Conservation (phyloP, 371 early-diverging fungal genomes). For the Umbelopsis sp. region DNA sequence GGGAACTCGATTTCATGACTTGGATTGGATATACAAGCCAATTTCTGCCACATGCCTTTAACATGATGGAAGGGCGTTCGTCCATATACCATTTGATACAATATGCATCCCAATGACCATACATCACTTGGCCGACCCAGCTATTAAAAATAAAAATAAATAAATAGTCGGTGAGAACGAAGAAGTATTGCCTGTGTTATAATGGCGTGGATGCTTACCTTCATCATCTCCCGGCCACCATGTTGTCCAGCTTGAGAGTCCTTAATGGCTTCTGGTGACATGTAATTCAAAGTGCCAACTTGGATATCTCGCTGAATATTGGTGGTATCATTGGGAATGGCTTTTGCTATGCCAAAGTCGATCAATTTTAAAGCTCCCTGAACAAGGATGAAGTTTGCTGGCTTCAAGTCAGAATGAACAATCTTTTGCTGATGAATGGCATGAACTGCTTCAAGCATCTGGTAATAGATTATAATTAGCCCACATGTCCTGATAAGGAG, state of each 20-base stretch:
- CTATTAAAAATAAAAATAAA: constrained; percentile 23
- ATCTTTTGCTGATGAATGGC: constrained; percentile 87
- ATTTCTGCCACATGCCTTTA: constrained; percentile 60
- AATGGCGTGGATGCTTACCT: constrained; percentile 26
- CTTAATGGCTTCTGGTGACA: constrained; percentile 93
- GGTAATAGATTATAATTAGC: constrained; percentile 21
- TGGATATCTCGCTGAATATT: constrained; percentile 90
- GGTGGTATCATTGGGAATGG: constrained; percentile 94
- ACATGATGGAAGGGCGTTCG: constrained; percentile 85
- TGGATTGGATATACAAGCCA: constrained; percentile 73
- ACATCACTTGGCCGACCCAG: constrained; percentile 86
- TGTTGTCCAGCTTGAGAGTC: constrained; percentile 28
- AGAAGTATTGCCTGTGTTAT: neutral
- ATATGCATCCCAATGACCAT: constrained; percentile 98
- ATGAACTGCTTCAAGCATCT: constrained; percentile 94
- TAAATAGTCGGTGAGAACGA: neutral
- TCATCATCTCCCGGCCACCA: constrained; percentile 35
- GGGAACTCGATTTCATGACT: constrained; percentile 64
- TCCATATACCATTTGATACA: constrained; percentile 97
- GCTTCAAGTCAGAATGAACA: constrained; percentile 96
- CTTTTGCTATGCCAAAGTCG: constrained; percentile 99
- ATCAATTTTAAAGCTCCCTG: constrained; percentile 88
- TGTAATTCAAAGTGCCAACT: constrained; percentile 96
- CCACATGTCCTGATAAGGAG: neutral
- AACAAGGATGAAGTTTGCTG: constrained; percentile 92